These are phyloP conservation scores for Phoenix dactylifera DNA, from an alignment of 176 grass and related monocot species.

Conservation along the genomic window DNA sequence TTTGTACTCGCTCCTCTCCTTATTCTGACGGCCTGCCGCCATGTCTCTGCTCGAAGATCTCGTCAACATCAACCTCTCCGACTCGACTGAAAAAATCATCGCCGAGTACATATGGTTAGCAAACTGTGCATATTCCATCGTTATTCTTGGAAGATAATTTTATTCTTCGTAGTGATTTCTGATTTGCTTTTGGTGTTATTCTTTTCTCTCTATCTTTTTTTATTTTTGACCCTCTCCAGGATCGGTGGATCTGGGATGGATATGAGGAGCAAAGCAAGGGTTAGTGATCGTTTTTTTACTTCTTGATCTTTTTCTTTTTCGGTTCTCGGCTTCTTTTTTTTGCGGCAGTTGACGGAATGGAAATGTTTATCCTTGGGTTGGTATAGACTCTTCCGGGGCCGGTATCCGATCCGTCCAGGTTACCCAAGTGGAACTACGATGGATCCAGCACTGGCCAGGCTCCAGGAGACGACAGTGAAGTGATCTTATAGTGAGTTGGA, in stretches of 20 bases:
- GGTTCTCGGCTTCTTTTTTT: no score
- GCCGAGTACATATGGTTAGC: slow-evolving; percentile 22
- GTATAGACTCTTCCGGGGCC: slow-evolving; percentile 15
- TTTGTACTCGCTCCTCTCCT: not conserved
- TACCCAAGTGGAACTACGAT: slow-evolving; percentile 25
- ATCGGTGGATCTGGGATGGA: slow-evolving; percentile 24
- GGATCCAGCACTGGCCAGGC: slow-evolving; percentile 19
- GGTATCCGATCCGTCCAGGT: not conserved
- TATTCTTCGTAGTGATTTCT: no score
- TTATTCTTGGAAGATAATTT: no score
- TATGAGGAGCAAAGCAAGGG: slow-evolving; percentile 22
- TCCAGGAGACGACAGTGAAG: slow-evolving; percentile 19
- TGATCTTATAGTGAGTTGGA: slow-evolving; percentile 15
- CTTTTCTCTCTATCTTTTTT: no score
- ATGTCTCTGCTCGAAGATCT: slow-evolving; percentile 8
- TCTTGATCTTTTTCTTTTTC: no score
- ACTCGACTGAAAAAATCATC: slow-evolving; percentile 12
- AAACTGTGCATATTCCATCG: not conserved
- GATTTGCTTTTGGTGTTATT: no score
- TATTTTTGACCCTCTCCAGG: not conserved
- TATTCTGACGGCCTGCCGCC: no score
- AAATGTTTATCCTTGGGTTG: not conserved
- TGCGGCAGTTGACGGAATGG: not conserved
- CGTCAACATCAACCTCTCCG: slow-evolving; percentile 11
- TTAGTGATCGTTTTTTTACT: not conserved